These are phyloP conservation scores for Alternaria alternata DNA, from an alignment of 2,329 filamentous ascomycete species.

Conservation along the genomic window DNA sequence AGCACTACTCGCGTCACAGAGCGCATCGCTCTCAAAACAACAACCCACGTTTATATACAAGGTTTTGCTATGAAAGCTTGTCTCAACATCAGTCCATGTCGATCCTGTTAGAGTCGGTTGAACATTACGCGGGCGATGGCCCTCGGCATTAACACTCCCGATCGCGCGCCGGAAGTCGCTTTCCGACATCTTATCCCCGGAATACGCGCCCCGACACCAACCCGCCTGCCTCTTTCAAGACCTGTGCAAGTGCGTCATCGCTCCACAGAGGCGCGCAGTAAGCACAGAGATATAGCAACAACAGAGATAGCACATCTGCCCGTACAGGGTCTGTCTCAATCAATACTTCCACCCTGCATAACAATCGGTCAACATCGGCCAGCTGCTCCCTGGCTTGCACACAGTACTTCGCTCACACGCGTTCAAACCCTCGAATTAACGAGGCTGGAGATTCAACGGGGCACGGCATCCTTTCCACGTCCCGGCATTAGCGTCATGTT, in stretches of 20 bases:
- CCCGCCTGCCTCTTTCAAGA: conserved; percentile 5
- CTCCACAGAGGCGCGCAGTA: conserved; percentile 3
- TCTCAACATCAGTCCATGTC: neutral
- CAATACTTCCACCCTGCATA: neutral
- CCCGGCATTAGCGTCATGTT: conserved; percentile 12
- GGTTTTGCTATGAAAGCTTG: neutral
- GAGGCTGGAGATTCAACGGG: neutral
- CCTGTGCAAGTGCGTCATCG: conserved; percentile 3
- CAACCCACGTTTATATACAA: neutral
- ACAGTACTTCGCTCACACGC: neutral
- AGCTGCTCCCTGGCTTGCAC: neutral
- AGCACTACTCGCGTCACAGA: neutral
- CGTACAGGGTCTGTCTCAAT: neutral
- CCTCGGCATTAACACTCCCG: conserved; percentile 6
- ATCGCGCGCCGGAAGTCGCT: neutral
- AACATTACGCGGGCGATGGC: neutral
- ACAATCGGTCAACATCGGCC: conserved; percentile 5
- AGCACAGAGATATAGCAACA: neutral
- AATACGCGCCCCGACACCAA: neutral
- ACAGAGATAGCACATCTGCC: neutral
- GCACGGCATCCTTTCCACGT: conserved; percentile 8
- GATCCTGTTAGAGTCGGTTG: neutral
- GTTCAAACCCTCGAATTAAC: conserved; percentile 1
- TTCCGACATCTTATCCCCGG: conserved; percentile 11
- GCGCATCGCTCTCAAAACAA: neutral